Evolutionary conservation across 2,329 filamentous ascomycete species (phyloP).

Genomic region (Cordyceps militaris): DNA sequence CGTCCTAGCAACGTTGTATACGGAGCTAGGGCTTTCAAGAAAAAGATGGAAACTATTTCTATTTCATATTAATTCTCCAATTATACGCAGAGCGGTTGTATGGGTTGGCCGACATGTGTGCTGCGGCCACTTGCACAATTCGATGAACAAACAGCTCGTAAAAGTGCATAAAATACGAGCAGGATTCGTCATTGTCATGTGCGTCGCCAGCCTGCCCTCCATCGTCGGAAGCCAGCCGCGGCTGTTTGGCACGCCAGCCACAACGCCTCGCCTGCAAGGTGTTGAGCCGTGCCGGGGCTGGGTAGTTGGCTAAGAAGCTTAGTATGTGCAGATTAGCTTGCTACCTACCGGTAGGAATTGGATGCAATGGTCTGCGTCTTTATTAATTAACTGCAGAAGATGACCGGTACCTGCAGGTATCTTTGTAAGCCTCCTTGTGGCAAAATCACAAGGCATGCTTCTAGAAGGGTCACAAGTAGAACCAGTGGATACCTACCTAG

Average conservation of each 20-base stretch:
- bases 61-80: too few species aligned
- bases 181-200: constrained; percentile 5
- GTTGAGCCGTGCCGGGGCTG: not conserved
- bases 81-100: too few species aligned
- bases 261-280: not conserved
- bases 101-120: not conserved
- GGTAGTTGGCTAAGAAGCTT: not conserved
- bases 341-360: not conserved
- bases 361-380: not conserved
- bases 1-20: too few species aligned
- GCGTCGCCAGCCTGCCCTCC: not conserved
- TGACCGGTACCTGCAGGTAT: too few species aligned
- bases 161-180: not conserved
- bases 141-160: constrained; percentile 18
- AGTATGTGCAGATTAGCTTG: not conserved
- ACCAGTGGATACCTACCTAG: too few species aligned
- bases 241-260: not conserved
- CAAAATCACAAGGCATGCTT: too few species aligned
- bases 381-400: too few species aligned
- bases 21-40: too few species aligned
- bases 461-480: not conserved
- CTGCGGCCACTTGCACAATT: not conserved
- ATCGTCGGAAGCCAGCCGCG: not conserved
- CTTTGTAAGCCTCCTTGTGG: too few species aligned
- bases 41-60: too few species aligned